phyloP scores from a whole-genome alignment of 179 eudicot species.

The Camellia oleifera region DNA sequence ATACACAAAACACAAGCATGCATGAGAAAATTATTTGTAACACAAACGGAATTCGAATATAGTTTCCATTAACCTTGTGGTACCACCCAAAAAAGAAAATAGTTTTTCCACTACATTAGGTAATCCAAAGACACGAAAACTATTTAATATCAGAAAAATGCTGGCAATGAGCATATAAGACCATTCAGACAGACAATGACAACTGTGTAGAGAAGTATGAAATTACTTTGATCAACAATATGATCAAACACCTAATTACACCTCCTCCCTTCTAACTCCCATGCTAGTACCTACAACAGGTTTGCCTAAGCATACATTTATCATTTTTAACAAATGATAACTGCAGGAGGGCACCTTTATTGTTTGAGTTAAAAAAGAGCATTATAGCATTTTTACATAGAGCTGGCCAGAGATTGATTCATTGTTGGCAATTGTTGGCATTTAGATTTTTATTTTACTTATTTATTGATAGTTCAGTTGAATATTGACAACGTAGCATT shows the following conservation, averaged over 20 bases:
- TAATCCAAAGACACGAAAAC: not conserved
- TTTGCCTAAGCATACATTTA: too few species aligned
- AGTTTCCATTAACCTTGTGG: not conserved
- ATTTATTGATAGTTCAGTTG: too few species aligned
- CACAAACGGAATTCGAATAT: not conserved
- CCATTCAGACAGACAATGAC: slow-evolving; percentile 4
- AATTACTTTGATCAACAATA: not conserved
- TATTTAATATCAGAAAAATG: not conserved
- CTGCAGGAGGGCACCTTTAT: not conserved
- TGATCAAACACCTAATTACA: not conserved
- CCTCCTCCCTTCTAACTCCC: not conserved
- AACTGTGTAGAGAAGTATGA: not conserved
- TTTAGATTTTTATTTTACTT: not conserved
- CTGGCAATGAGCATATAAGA: not conserved
- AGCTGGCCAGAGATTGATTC: not conserved
- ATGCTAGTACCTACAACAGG: not conserved
- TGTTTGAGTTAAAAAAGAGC: not conserved
- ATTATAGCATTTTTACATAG: not conserved
- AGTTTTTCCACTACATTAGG: not conserved
- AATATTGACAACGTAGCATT: too few species aligned
- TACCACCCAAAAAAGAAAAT: not conserved
- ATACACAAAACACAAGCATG: not conserved
- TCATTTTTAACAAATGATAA: not conserved
- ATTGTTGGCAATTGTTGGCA: not conserved
- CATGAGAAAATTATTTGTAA: not conserved